Evolutionary conservation across 495 filamentous ascomycete species (phyloP), one percentile per base, ranked within the genome.

Genomic region (Jackrogersella minutella): DNA sequence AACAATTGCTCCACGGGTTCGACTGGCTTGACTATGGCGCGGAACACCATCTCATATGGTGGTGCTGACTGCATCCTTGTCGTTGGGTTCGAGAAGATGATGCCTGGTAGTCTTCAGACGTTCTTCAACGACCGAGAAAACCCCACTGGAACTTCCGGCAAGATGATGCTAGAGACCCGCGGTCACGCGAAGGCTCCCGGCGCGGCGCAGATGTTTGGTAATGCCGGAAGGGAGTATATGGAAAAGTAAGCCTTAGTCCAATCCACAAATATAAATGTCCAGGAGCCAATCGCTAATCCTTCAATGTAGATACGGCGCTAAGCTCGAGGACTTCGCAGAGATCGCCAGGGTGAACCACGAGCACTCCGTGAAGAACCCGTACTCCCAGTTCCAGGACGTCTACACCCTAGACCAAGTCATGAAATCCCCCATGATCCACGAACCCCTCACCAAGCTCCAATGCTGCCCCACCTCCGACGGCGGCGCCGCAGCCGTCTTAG

Each of bases 61-160:
- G 89, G 85, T 2, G 90, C 91, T 1, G 90, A 97, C 74, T 95
- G 91, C 71, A 87, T 95, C 3, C 79, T 99, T 36, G 93, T 97
- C 6, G 87, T 98, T 13, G 95, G 95, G 2, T 99, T 97, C 66
- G 95, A 99, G 83, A 97, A 97, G 86, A 99, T 99, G 95, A 91
- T 86, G 77, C 88, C 91, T 0, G 95, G 95, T n/a, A 89, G 86
- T 66, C 80, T 99, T 62, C 87, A 91, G 77, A 85, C 79, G 47
- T 85, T 90, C 80, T 97, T 88, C 76, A 88, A 90, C 41, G 95
- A 97, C 74, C 83, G 93, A 21, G 81, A 84, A 51, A 91, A 87
- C 71, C 94, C 95, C 2, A 88, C 86, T 0, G 89, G 87, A 53
- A 88, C 89, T 3, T 86, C 88, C 2, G 81, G 76, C 41, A 81